Percentiles rank a stretch among this genome's conserved stretches.
Evolutionary conservation across 106 monocot species (phyloP).

Genomic region (Acorus gramineus): DNA sequence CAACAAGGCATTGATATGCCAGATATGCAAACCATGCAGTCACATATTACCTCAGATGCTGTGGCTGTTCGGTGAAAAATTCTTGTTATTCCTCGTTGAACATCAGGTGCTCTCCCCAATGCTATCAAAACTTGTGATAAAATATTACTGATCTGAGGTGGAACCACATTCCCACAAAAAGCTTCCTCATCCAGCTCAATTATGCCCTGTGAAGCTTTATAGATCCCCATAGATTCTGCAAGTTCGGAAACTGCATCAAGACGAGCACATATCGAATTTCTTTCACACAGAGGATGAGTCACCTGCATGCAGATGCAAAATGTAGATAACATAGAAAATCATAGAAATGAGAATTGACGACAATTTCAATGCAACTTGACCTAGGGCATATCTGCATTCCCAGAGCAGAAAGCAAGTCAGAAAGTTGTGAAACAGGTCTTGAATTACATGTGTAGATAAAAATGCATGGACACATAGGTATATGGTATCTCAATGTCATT

Average conservation of each 20-base stretch:
- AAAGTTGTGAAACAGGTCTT: too few species aligned
- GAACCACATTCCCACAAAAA: slow-evolving; percentile 1
- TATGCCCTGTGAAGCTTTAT: slow-evolving; percentile 14
- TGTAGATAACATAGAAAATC: not conserved
- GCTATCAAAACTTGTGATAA: slow-evolving; percentile 58
- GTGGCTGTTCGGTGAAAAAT: slow-evolving; percentile 78
- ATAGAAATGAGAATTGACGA: not conserved
- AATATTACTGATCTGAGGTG: slow-evolving; percentile 28
- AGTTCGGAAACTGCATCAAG: slow-evolving; percentile 96
- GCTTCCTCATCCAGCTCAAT: slow-evolving; percentile 19
- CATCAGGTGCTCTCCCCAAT: slow-evolving; percentile 56
- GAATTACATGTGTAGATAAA: too few species aligned
- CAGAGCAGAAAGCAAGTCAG: too few species aligned
- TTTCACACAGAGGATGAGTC: slow-evolving; percentile 78
- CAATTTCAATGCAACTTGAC: too few species aligned
- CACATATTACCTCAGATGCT: slow-evolving; percentile 48
- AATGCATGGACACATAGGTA: too few species aligned
- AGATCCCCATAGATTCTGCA: slow-evolving; percentile 63
- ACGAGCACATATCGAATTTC: slow-evolving; percentile 62
- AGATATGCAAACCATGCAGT: not conserved
- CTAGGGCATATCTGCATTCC: too few species aligned
- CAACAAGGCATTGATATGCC: not conserved
- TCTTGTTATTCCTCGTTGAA: slow-evolving; percentile 91
- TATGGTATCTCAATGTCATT: too few species aligned
- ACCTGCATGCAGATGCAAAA: slow-evolving; percentile 49